Percentiles rank a stretch among this genome's conserved stretches.
These are phyloP conservation scores for Collybiopsis luxurians DNA, from an alignment of 768 basidiomycete species.

Conservation along the genomic window DNA sequence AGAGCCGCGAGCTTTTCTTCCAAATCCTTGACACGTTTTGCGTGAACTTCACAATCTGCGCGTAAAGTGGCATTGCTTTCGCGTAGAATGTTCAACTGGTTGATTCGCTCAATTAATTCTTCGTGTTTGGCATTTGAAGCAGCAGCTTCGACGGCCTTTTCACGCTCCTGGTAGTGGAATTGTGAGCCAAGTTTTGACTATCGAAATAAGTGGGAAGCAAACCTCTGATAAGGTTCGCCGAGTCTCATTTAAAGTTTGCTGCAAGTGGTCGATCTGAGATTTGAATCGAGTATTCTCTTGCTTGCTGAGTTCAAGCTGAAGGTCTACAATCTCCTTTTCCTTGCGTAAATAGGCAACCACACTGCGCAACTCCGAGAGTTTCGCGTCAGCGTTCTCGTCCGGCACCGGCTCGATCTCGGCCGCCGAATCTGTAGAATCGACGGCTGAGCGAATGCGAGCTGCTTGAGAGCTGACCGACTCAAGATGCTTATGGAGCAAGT, in stretches of 20 bases:
- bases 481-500: constrained; percentile 76
- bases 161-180: constrained; percentile 66
- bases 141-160: constrained; percentile 67
- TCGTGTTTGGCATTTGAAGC: constrained; percentile 77
- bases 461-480: constrained; percentile 84
- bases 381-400: constrained; percentile 53
- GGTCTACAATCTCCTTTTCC: constrained; percentile 90
- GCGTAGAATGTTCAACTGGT: constrained; percentile 80
- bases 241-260: constrained; percentile 67
- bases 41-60: constrained; percentile 68
- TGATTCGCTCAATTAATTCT: constrained; percentile 82
- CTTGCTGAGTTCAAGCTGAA: constrained; percentile 78
- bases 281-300: constrained; percentile 74
- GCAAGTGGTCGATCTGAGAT: constrained; percentile 71
- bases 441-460: constrained; percentile 71
- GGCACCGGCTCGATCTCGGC: constrained; percentile 42
- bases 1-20: constrained; percentile 59
- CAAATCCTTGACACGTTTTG: constrained; percentile 65
- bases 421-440: constrained; percentile 45
- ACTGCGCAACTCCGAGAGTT: constrained; percentile 70
- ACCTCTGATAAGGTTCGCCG: constrained; percentile 72
- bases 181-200: too few relatives aligned
- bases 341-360: constrained; percentile 82
- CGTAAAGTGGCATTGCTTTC: constrained; percentile 88
- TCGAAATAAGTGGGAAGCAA: constrained; percentile 10